phyloP scores from a whole-genome alignment of 371 early-diverging fungal species.

The Funneliformis caledonium region DNA sequence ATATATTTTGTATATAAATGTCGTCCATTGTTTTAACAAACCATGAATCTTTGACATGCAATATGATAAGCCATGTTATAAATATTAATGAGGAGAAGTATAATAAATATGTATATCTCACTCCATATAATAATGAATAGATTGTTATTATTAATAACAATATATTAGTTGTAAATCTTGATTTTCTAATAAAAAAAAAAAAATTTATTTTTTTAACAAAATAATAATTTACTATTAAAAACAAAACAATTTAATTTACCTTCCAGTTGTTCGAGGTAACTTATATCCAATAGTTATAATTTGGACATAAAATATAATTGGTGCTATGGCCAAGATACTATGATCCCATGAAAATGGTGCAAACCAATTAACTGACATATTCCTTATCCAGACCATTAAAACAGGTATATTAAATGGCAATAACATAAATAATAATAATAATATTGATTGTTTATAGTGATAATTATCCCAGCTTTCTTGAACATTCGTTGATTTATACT shows the following conservation, averaged over 20 bases:
- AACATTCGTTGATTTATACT: slow-evolving; percentile 37
- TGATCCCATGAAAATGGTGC: slow-evolving; percentile 66
- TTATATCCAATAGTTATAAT: slow-evolving; percentile 52
- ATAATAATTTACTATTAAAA: neutral
- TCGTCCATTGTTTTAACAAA: slow-evolving; percentile 22
- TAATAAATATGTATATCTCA: slow-evolving; percentile 39
- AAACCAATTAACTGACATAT: slow-evolving; percentile 66
- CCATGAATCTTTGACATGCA: slow-evolving; percentile 37
- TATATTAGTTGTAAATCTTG: slow-evolving; percentile 11
- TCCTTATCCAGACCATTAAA: slow-evolving; percentile 67
- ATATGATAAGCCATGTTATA: slow-evolving; percentile 37
- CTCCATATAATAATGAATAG: slow-evolving; percentile 38
- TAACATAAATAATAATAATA: slow-evolving; percentile 61
- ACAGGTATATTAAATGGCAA: slow-evolving; percentile 65
- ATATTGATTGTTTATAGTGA: slow-evolving; percentile 62
- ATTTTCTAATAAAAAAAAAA: neutral
- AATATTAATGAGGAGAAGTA: slow-evolving; percentile 32
- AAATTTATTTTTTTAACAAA: neutral
- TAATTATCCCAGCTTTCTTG: slow-evolving; percentile 55
- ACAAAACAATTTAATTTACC: slow-evolving; percentile 46
- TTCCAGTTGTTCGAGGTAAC: slow-evolving; percentile 52
- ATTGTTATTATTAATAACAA: slow-evolving; percentile 25
- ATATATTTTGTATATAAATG: slow-evolving; percentile 30
- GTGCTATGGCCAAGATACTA: slow-evolving; percentile 59
- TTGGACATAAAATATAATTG: slow-evolving; percentile 62